Conservation (phyloP, 306 rosid species). For the Vigna nakashimae region DNA sequence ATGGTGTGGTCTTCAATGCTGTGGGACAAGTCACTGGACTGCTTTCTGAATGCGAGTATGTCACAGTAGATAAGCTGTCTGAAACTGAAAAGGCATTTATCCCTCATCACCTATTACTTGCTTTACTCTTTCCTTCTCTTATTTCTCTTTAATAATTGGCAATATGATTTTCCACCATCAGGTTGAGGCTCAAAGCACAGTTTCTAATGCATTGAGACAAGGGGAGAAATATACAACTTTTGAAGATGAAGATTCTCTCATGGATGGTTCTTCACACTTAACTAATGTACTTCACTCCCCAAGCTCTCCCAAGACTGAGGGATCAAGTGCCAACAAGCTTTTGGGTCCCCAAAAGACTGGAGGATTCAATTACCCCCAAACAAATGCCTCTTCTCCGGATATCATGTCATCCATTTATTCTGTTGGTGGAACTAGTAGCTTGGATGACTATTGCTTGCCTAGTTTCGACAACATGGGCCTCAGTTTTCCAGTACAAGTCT, state of each 20-base stretch:
- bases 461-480: constrained; percentile 63
- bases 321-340: constrained; percentile 70
- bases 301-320: constrained; percentile 66
- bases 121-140: constrained; percentile 22
- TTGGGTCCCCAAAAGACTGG: constrained; percentile 62
- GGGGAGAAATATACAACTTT: constrained; percentile 56
- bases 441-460: constrained; percentile 78
- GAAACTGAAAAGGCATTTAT: constrained; percentile 82
- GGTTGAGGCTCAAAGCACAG: constrained; percentile 76
- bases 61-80: constrained; percentile 72
- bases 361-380: constrained; percentile 68
- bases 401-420: constrained; percentile 80
- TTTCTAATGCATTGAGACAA: constrained; percentile 69
- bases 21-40: constrained; percentile 87
- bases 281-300: constrained; percentile 54
- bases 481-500: constrained; percentile 66
- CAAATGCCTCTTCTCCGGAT: constrained; percentile 75
- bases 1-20: constrained; percentile 83
- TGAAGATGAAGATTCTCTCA: constrained; percentile 75
- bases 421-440: constrained; percentile 59
- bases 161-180: constrained; percentile 46
- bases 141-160: constrained; percentile 35
- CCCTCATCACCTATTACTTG: constrained; percentile 40
- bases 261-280: constrained; percentile 55
- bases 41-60: constrained; percentile 68